Base-by-base conservation (phyloP, 1,284 basidiomycete genomes). In the Cutaneotrichosporon cyanovorans region DNA sequence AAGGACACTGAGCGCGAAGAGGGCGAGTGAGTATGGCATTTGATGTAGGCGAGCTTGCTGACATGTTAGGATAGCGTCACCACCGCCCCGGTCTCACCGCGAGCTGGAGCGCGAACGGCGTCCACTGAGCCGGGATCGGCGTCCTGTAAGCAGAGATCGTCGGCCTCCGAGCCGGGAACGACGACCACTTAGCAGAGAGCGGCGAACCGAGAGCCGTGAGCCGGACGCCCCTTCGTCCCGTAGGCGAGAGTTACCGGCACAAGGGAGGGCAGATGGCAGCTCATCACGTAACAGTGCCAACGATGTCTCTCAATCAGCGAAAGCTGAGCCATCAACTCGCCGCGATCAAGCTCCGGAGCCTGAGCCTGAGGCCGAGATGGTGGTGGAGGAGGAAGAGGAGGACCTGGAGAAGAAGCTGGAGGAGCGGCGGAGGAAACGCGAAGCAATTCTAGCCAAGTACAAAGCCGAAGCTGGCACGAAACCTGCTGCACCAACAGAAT, bases 361-460 rank as follows among this genome's bases (percentile, higher is more conserved):
- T n/a, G n/a, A n/a, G n/a, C n/a, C n/a, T n/a, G n/a, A n/a, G n/a
- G n/a, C n/a, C n/a, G n/a, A n/a, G n/a, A n/a, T n/a, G n/a, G n/a
- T n/a, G 55, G 82, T 85, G 48, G 59, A 81, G 28, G 58, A 62
- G 23, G 77, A 78, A 2, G 78, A 79, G 23, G 76, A 77, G 10
- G 79, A 83, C 18, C 76, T 84, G 2, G 86, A 88, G 62, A 78
- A 82, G 48, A 73, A 83, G 4, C 74, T 90, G 19, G 87, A 84
- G 36, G 84, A 82, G 46, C 78, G 87, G n/a, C 78, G 84, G 25
- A 82, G 83, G 21, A 84, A 80, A 58, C 80, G 89, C 33, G 82
- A 83, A 57, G 88, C 85, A 19, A 90, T 95, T 45, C 74, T 89
- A 50, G 87, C 87, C 46, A 90, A 87, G 69, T 86, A 90, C 69